A percentile compares a stretch with the other conserved stretches of the same genome.
These are phyloP conservation scores for Pseudopithomyces maydicus DNA, from an alignment of 2,329 filamentous ascomycete species.

Conservation along the genomic window DNA sequence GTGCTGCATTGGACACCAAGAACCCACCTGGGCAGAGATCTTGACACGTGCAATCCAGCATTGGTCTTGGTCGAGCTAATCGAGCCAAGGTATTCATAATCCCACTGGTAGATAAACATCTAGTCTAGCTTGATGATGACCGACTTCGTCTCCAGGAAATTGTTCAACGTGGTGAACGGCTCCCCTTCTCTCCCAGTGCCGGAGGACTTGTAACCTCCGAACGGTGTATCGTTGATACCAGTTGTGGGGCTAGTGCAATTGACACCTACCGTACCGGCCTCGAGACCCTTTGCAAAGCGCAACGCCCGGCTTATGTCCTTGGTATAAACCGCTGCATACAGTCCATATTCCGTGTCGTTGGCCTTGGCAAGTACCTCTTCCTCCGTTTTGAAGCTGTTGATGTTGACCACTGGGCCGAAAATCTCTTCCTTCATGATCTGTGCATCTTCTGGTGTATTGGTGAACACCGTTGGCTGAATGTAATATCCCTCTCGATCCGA, in stretches of 20 bases:
- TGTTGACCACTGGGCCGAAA: constrained; percentile 82
- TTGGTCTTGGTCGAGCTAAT: no score
- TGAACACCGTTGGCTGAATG: constrained; percentile 79
- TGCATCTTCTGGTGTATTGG: constrained; percentile 77
- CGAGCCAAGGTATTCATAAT: no score
- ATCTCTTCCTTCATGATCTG: constrained; percentile 83
- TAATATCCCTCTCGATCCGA: constrained; percentile 40
- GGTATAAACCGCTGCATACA: constrained; percentile 84
- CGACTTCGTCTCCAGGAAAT: constrained; percentile 43
- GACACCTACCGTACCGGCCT: constrained; percentile 47
- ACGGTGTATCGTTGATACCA: constrained; percentile 43
- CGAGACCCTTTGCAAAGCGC: constrained; percentile 47
- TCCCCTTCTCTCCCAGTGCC: constrained; percentile 44
- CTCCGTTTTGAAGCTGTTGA: constrained; percentile 75
- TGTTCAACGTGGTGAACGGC: constrained; percentile 34
- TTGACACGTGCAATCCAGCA: not conserved
- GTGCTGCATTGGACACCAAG: no score
- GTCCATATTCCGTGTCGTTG: constrained; percentile 84
- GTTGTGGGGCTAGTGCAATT: constrained; percentile 46
- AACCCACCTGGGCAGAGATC: no score
- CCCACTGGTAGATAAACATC: not conserved
- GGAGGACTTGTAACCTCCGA: constrained; percentile 48
- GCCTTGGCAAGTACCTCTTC: constrained; percentile 80
- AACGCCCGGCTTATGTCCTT: constrained; percentile 45
- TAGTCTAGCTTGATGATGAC: constrained; percentile 36